Evolutionary conservation across 2,329 filamentous ascomycete species (phyloP).

Genomic region (Stagonosporopsis cucurbitacearum): DNA sequence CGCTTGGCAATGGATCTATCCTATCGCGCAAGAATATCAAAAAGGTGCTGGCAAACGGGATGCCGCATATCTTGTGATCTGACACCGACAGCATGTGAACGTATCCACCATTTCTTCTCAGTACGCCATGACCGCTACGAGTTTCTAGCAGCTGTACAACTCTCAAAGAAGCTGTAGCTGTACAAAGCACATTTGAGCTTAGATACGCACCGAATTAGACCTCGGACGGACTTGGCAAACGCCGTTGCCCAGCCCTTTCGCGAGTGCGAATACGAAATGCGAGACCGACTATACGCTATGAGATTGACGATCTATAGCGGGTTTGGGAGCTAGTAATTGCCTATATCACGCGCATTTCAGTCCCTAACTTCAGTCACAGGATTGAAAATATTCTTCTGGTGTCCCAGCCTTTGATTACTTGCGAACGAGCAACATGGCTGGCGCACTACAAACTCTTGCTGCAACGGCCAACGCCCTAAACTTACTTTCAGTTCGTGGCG

Average conservation of each 20-base stretch:
- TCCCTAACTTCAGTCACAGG: background rate
- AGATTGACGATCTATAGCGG: background rate
- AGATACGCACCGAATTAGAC: background rate
- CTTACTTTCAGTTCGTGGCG: background rate
- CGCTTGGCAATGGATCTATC: too few relatives aligned
- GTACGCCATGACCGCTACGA: too few relatives aligned
- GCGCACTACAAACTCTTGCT: background rate
- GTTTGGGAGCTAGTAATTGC: background rate
- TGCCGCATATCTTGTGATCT: too few relatives aligned
- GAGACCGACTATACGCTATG: background rate
- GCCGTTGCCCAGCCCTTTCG: background rate
- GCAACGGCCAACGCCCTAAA: background rate
- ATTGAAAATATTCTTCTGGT: too few relatives aligned
- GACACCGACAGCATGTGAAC: too few relatives aligned
- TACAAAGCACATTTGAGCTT: background rate
- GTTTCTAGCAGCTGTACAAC: too few relatives aligned
- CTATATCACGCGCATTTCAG: background rate
- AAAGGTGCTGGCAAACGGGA: too few relatives aligned
- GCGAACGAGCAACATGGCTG: background rate
- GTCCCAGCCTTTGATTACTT: too few relatives aligned
- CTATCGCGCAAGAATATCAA: too few relatives aligned
- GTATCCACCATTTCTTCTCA: too few relatives aligned
- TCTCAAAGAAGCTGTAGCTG: background rate
- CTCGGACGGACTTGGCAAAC: background rate
- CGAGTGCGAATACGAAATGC: conserved; percentile 8